Percentiles rank a stretch among this genome's conserved stretches.
Evolutionary conservation across 2,329 filamentous ascomycete species (phyloP).

Genomic region (Hymenoscyphus albidus): DNA sequence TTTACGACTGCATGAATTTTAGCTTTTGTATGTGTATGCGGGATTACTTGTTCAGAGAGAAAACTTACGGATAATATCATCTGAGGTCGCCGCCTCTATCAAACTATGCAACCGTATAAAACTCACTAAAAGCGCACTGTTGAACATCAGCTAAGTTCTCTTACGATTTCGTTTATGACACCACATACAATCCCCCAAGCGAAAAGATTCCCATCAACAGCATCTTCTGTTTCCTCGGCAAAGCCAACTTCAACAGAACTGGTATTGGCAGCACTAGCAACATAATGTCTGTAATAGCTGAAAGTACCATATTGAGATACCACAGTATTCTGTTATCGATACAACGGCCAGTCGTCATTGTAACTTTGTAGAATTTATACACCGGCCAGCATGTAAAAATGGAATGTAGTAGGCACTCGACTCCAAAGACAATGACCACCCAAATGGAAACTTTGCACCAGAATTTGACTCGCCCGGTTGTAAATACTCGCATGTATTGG

Average conservation of each 20-base stretch:
- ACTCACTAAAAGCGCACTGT: slow-evolving; percentile 22
- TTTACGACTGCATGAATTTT: neutral
- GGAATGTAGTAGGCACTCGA: slow-evolving; percentile 13
- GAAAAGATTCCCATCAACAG: slow-evolving; percentile 23
- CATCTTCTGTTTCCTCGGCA: slow-evolving; percentile 24
- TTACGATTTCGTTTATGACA: neutral
- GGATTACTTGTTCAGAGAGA: neutral
- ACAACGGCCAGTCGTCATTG: slow-evolving; percentile 7
- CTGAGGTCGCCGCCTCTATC: slow-evolving; percentile 11
- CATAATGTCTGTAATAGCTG: slow-evolving; percentile 23
- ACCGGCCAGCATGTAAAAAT: slow-evolving; percentile 22
- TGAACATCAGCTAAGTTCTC: neutral
- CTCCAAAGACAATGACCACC: slow-evolving; percentile 15
- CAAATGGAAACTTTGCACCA: slow-evolving; percentile 17
- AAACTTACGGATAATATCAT: slow-evolving; percentile 18
- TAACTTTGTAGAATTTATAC: slow-evolving; percentile 15
- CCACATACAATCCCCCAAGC: slow-evolving; percentile 27
- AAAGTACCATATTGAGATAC: slow-evolving; percentile 23
- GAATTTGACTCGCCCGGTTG: slow-evolving; percentile 24
- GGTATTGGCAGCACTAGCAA: slow-evolving; percentile 23
- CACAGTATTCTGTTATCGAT: slow-evolving; percentile 17
- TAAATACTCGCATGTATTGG: slow-evolving; percentile 41
- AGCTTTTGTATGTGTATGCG: neutral
- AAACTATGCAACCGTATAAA: slow-evolving; percentile 20
- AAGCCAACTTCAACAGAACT: slow-evolving; percentile 15